phyloP scores from a whole-genome alignment of 2,329 filamentous ascomycete genomes.

The Penicillium sp. region DNA sequence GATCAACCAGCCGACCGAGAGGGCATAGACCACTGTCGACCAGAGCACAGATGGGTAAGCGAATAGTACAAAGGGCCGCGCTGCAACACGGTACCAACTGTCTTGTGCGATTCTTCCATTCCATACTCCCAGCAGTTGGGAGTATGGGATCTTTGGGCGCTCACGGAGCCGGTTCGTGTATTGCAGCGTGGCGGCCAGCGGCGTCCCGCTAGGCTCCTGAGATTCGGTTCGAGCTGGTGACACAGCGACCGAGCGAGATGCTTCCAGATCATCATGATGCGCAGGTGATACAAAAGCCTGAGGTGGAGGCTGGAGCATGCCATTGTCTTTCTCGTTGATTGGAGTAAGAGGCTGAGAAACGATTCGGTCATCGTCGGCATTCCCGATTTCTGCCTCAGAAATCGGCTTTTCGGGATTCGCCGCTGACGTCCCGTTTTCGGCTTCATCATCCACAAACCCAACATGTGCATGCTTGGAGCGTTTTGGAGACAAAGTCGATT shows the following conservation, averaged over 20 bases:
- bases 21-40: constrained; percentile 80
- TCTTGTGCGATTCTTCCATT: constrained; percentile 77
- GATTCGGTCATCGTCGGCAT: constrained; percentile 2
- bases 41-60: constrained; percentile 87
- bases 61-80: constrained; percentile 82
- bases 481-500: constrained; percentile 18
- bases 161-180: constrained; percentile 74
- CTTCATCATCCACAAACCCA: constrained; percentile 53
- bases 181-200: constrained; percentile 31
- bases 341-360: constrained; percentile 1
- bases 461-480: constrained; percentile 52
- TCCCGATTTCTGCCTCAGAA: constrained; percentile 12
- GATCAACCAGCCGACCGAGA: constrained; percentile 93
- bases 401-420: no score
- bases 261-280: constrained; percentile 32
- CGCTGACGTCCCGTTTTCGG: constrained; percentile 13
- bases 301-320: constrained; percentile 12
- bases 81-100: constrained; percentile 74
- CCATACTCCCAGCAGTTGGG: constrained; percentile 72
- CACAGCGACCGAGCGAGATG: constrained; percentile 17
- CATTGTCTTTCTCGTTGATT: constrained; percentile 17
- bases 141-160: constrained; percentile 69
- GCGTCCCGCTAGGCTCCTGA: constrained; percentile 24
- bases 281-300: constrained; percentile 3
- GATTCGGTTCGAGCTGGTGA: constrained; percentile 37